These are phyloP conservation scores for Juncus inflexus DNA, from an alignment of 176 grass and related monocot species.

Conservation along the genomic window DNA sequence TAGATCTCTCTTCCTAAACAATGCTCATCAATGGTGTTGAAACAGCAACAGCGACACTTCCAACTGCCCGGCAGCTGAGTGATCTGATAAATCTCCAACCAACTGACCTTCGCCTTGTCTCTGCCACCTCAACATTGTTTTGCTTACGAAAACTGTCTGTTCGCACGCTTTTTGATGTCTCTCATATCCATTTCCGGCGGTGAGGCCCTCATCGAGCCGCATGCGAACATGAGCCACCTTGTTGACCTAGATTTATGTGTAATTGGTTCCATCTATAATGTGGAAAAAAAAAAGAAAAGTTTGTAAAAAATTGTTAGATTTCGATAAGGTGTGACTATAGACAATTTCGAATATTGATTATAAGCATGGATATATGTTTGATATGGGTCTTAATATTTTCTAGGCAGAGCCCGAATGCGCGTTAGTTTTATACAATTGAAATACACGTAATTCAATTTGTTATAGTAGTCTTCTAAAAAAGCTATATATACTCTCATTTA, in stretches of 20 bases:
- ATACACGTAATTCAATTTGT: too few species aligned
- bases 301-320: too few species aligned
- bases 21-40: constrained; percentile 43
- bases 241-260: constrained; percentile 7
- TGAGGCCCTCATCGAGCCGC: constrained; percentile 53
- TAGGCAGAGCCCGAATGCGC: too few species aligned
- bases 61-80: constrained; percentile 66
- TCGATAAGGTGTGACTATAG: too few species aligned
- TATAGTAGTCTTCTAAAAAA: neutral
- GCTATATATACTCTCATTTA: neutral
- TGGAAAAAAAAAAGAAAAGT: neutral
- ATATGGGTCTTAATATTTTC: too few species aligned
- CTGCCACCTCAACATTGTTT: neutral
- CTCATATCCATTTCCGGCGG: constrained; percentile 53
- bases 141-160: constrained; percentile 18
- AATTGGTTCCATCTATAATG: constrained; percentile 9
- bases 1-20: constrained; percentile 21
- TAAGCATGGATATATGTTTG: too few species aligned
- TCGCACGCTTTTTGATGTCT: constrained; percentile 60
- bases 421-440: too few species aligned
- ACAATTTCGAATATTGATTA: too few species aligned
- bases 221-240: constrained; percentile 49
- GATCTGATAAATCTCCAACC: constrained; percentile 63
- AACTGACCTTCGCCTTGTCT: constrained; percentile 16
- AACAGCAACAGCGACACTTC: constrained; percentile 44